Conservation (phyloP, 2,329 filamentous ascomycete genomes). For the Dactylellina sp. region DNA sequence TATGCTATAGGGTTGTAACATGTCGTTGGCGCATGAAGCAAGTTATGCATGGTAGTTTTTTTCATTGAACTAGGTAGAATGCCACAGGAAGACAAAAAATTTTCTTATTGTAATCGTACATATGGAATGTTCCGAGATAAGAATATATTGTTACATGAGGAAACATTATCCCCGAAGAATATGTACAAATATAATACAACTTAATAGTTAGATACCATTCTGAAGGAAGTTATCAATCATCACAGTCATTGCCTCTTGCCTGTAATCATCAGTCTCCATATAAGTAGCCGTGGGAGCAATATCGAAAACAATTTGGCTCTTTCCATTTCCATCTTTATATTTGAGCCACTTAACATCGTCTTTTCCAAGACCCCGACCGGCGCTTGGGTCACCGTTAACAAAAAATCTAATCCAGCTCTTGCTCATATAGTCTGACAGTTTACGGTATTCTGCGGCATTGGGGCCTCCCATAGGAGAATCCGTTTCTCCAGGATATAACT, state of each 20-base stretch:
- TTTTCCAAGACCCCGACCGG: neutral
- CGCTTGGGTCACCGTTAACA: slow-evolving; percentile 13
- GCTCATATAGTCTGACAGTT: slow-evolving; percentile 33
- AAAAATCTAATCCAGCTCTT: slow-evolving; percentile 34
- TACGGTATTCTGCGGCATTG: slow-evolving; percentile 59
- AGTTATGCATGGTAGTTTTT: neutral
- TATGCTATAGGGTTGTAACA: neutral
- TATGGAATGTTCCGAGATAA: too few relatives aligned
- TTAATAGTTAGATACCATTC: slow-evolving; percentile 15
- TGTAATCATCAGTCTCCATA: slow-evolving; percentile 62
- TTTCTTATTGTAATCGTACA: too few relatives aligned
- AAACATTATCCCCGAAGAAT: too few relatives aligned
- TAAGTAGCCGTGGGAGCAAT: slow-evolving; percentile 61
- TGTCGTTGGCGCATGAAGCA: neutral
- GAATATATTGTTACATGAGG: too few relatives aligned
- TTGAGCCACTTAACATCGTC: slow-evolving; percentile 61
- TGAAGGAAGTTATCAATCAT: slow-evolving; percentile 57
- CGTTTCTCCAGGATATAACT: neutral
- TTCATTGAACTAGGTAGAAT: neutral
- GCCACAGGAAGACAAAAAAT: neutral
- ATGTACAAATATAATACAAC: too few relatives aligned
- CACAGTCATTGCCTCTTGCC: slow-evolving; percentile 62
- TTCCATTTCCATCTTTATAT: slow-evolving; percentile 60
- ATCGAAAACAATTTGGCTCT: slow-evolving; percentile 62
- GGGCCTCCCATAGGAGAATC: slow-evolving; percentile 10